Evolutionary conservation across 2,329 filamentous ascomycete genomes (phyloP), one percentile per base, ranked within the genome.

Genomic region (Paecilomyces niveus): DNA sequence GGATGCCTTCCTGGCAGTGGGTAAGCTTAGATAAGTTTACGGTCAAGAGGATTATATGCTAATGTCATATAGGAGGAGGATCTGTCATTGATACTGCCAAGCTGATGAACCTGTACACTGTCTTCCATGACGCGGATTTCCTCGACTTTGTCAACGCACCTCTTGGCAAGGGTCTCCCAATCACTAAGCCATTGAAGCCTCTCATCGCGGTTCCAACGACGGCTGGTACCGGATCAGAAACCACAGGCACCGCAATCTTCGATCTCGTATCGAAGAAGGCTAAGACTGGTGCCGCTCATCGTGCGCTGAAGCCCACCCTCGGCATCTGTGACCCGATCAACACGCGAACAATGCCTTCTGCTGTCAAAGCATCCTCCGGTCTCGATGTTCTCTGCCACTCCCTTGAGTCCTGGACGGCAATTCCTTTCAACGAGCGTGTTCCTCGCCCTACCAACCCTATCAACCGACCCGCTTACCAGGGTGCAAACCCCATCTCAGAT

Each of bases 61-160:
- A 61, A 59, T 18, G 49, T 11, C 15, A 18, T 57, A 24, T 33
- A 76, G 74, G 83, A 18, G 88, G 92, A 65, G 94, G 94, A 39
- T 96, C 91, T 45, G 94, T 97, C 64, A 99, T 99, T 65, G 94
- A 99, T 76, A 99, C 94, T 0, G 93, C 94, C 57, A 99, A 99
- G 76, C 82, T 99, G 58, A 97, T 99, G 92, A 99, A 99, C 71
- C 83, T 99, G 0, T 97, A 97, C 77, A 89, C 88, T 0, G 87
- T 85, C 62, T 97, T 92, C 71, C 92, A 92, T 0, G 89, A 97
- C 7, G 93, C 93, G 33, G 90, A 94, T 66, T 97, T 99, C 71
- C 82, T 97, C 35, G 93, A 99, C 80, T 99, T 99, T 67, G 94
- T 99, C 74, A 97, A 97, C 70, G 93, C 93, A 0, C 94, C 94